Conservation (phyloP, 2,329 filamentous ascomycete genomes). For the Colletotrichum graminicola region DNA sequence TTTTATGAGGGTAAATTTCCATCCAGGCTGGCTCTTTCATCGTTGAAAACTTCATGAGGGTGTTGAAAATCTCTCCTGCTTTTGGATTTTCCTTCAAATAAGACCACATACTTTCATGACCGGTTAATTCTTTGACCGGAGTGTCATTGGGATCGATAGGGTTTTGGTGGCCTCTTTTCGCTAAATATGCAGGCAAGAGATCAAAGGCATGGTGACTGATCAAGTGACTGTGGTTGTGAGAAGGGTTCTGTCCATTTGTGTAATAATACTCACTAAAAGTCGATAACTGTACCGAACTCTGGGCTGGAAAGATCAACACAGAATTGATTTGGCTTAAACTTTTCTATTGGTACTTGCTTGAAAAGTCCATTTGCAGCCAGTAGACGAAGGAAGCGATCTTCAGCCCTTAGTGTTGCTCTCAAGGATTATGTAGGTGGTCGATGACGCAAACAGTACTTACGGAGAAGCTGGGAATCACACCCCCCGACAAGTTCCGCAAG, state of each 20-base stretch:
- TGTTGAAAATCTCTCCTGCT: conserved; percentile 14
- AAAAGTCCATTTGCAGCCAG: conserved; percentile 16
- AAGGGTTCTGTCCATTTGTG: accelerated
- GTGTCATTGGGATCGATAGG: conserved; percentile 14
- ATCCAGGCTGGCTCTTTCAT: conserved; percentile 15
- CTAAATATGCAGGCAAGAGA: conserved; percentile 10
- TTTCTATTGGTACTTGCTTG: neutral
- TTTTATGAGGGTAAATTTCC: conserved; percentile 23
- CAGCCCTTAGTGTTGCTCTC: neutral
- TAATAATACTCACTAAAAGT: conserved; percentile 6
- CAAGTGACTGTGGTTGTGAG: neutral
- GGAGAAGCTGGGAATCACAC: conserved; percentile 16
- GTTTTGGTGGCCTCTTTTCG: conserved; percentile 11
- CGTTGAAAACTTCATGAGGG: conserved; percentile 13
- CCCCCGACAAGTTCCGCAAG: conserved; percentile 19
- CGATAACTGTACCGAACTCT: neutral
- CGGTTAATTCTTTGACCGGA: neutral
- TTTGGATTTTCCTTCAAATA: conserved; percentile 10
- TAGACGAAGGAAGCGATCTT: conserved; percentile 23
- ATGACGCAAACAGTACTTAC: neutral
- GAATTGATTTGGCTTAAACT: conserved; percentile 11
- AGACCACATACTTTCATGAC: conserved; percentile 15
- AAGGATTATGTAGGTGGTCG: too few relatives aligned
- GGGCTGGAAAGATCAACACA: conserved; percentile 14
- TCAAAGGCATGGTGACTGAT: neutral